Evolutionary conservation across 345 rosid species (phyloP), one percentile per base, ranked within the genome.

Genomic region (Citrus medica): DNA sequence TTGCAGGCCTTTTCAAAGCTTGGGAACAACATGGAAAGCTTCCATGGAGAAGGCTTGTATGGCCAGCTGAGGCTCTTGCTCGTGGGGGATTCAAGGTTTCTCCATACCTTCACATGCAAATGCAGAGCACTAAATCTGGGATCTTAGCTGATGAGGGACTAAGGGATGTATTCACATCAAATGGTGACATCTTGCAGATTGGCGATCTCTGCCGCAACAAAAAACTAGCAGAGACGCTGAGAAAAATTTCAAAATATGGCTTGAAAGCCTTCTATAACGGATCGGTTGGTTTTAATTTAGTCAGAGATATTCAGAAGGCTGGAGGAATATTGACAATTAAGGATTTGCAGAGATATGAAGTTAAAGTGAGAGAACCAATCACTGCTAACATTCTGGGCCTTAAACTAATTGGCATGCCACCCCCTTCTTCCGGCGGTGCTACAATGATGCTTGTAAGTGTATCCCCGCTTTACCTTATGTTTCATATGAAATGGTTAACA

Each of bases 371-470:
- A 48, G 60, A 87, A 69, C 90, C 97, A 7, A 28, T 88, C 46
- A 73, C 85, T 6, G 30, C 79, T 12, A 59, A 88, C 6, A 33
- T 90, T 79, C 71, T 85, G 33, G 92, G 90, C 71, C 82, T 83
- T 25, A 42, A 79, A 76, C 37, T 92, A 22, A 79, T 89, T 3
- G 80, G 90, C 64, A 90, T 89, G 93, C 94, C 92, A 58, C 92
- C 94, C 21, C 93, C 97, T 79, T 88, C 92, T 40, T 81, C 90
- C 0, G 92, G 94, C 4, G 91, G 88, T 7, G 82, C 87, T 30
- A 81, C 91, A 38, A 84, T 90, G 91, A 77, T 79, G 27, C 88
- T 92, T 37, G 92, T 89, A 83, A 86, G 87, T 75, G 13, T 48
- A 63, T 56, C 24, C 7, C 12, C 69, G 16, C 61, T 71, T 59